Conservation (phyloP, 176 grass and related monocot genomes). For the Aegilops speltoides region DNA sequence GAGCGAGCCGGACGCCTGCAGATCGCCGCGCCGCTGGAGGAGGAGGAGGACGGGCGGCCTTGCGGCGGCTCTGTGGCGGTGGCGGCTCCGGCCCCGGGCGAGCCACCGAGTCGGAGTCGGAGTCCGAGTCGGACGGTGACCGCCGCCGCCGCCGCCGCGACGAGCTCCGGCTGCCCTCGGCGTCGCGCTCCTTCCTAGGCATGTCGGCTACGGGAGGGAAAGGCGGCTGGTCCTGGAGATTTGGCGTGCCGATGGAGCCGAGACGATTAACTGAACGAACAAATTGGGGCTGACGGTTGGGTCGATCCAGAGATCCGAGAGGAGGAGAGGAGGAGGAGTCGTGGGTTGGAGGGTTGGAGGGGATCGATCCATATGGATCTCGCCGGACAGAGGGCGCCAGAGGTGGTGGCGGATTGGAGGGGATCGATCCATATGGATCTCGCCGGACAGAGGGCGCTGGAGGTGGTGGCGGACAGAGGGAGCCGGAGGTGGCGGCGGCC, state of each 20-base stretch:
- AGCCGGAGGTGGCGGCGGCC: too few species aligned
- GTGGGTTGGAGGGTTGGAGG: too few species aligned
- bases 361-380: too few species aligned
- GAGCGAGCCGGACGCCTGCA: conserved; percentile 53
- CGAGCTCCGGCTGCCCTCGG: conserved; percentile 13
- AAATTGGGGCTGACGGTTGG: neutral
- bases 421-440: too few species aligned
- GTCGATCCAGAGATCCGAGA: too few species aligned
- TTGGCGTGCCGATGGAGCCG: neutral
- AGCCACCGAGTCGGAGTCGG: conserved; percentile 27
- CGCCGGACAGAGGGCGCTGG: too few species aligned
- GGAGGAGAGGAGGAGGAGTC: too few species aligned
- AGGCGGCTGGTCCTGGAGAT: neutral
- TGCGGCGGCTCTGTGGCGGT: too few species aligned
- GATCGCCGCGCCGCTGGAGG: conserved; percentile 43
- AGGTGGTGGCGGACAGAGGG: too few species aligned
- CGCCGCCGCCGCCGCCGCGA: conserved; percentile 41
- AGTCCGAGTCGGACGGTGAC: conserved; percentile 42
- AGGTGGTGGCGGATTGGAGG: too few species aligned
- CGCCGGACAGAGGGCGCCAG: too few species aligned
- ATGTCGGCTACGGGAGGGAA: conserved; percentile 26
- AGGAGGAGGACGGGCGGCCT: conserved; percentile 47
- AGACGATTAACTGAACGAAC: neutral
- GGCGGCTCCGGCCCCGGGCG: conserved; percentile 27
- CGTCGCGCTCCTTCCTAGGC: conserved; percentile 47